Conservation (phyloP, 2,329 filamentous ascomycete genomes). For the Phoma sp. region DNA sequence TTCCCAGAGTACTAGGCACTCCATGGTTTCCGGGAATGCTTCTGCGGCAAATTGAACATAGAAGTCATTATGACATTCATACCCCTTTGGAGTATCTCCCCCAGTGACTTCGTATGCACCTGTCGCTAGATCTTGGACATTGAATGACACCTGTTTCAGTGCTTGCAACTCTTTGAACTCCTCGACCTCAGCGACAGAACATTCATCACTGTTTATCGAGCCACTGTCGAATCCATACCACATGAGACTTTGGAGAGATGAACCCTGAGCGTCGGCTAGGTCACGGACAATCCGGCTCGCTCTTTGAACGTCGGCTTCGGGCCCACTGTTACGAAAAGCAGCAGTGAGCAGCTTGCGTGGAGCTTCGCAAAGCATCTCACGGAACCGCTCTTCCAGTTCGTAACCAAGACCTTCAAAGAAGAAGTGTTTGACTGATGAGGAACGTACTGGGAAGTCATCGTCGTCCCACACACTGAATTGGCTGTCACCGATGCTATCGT, state of each 20-base stretch:
- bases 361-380: background rate
- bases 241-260: slow-evolving; percentile 1
- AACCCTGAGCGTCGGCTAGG: background rate
- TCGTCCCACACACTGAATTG: background rate
- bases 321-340: background rate
- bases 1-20: background rate
- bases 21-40: background rate
- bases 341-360: background rate
- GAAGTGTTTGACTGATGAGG: background rate
- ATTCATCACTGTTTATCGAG: background rate
- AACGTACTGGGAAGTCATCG: background rate
- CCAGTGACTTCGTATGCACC: background rate
- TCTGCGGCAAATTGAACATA: background rate
- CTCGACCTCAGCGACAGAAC: background rate
- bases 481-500: background rate
- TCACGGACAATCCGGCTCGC: background rate
- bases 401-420: background rate
- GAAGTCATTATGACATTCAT: background rate
- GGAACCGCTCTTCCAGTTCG: background rate
- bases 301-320: background rate
- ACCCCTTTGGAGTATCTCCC: too few species aligned
- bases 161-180: background rate
- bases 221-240: background rate
- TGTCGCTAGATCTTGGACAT: background rate
- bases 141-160: background rate